Evolutionary conservation across 495 filamentous ascomycete species (phyloP).

Genomic region (Parmelia sp.): DNA sequence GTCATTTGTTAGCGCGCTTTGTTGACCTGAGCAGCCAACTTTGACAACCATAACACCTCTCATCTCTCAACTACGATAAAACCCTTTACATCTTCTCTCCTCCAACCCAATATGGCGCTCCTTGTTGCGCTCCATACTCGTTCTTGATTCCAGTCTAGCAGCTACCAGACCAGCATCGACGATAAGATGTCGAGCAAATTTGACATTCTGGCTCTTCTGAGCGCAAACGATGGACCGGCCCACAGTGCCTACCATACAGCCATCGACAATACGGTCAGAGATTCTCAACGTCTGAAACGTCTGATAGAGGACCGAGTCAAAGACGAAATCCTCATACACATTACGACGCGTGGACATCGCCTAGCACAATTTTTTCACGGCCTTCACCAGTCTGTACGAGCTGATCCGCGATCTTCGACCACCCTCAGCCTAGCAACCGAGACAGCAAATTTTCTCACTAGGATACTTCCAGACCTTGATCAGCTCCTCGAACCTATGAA

Average conservation of each 20-base stretch:
- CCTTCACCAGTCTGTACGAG: not conserved
- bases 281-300: not conserved
- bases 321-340: not conserved
- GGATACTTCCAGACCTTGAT: not conserved
- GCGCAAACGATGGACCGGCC: not conserved
- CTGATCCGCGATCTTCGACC: not conserved
- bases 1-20: not conserved
- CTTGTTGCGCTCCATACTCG: not conserved
- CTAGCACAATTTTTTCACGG: not conserved
- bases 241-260: not conserved
- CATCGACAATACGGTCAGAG: not conserved
- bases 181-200: not conserved
- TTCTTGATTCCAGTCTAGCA: not conserved
- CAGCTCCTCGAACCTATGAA: not conserved
- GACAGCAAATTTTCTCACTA: not conserved
- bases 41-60: not conserved
- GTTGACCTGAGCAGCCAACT: not conserved
- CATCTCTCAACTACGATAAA: not conserved
- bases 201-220: not conserved
- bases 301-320: not conserved
- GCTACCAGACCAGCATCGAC: not conserved
- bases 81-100: not conserved
- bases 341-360: not conserved
- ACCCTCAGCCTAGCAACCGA: not conserved
- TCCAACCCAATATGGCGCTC: not conserved